phyloP scores from a whole-genome alignment of 2,329 filamentous ascomycete genomes.

The Ascochyta fabae region DNA sequence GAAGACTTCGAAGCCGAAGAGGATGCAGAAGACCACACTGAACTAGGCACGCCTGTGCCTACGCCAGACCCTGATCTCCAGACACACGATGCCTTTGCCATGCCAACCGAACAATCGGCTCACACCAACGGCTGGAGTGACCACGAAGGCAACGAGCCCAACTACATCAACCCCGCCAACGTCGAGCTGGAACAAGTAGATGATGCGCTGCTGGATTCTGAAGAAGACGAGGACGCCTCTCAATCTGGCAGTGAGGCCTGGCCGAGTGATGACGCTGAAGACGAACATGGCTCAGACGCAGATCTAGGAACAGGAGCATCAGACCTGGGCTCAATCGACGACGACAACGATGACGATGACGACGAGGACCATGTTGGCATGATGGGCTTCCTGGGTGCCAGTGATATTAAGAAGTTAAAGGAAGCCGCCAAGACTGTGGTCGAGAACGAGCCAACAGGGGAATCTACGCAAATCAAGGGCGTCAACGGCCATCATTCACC shows the following conservation, averaged over 20 bases:
- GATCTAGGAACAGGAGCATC: constrained; percentile 27
- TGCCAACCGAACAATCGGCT: constrained; percentile 17
- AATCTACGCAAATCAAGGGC: constrained; percentile 41
- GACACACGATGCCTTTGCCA: constrained; percentile 23
- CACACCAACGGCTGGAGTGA: constrained; percentile 35
- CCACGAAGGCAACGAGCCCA: constrained; percentile 19
- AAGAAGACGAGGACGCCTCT: constrained; percentile 37
- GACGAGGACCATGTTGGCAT: constrained; percentile 30
- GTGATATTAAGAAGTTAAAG: constrained; percentile 46
- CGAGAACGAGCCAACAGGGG: constrained; percentile 26
- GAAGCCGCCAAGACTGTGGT: constrained; percentile 37
- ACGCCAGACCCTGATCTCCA: constrained; percentile 42
- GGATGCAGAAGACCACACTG: constrained; percentile 35
- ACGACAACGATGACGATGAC: constrained; percentile 28
- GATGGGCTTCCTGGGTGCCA: constrained; percentile 44
- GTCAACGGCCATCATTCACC: constrained; percentile 44
- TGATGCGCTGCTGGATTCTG: constrained; percentile 48
- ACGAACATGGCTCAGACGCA: constrained; percentile 25
- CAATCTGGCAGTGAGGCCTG: constrained; percentile 47
- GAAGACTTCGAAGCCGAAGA: constrained; percentile 44
- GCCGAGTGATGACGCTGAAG: constrained; percentile 47
- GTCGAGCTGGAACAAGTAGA: constrained; percentile 52
- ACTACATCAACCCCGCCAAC: constrained; percentile 44
- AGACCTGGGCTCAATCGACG: constrained; percentile 37
- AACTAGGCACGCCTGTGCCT: constrained; percentile 36